phyloP scores from a whole-genome alignment of 768 basidiomycete species.

The Trametes punicea region DNA sequence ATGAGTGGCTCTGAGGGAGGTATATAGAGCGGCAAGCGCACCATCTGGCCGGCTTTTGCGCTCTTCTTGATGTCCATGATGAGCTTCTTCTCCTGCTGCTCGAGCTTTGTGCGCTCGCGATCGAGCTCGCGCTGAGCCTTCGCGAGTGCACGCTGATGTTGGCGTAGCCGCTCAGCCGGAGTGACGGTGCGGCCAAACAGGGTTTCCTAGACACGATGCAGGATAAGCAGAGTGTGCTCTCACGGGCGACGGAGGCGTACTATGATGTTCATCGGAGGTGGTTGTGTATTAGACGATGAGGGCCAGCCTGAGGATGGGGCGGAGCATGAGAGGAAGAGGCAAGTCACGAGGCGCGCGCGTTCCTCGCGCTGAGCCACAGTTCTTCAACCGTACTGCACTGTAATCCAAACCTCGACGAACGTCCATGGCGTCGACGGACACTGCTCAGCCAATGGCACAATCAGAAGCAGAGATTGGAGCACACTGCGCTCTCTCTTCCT shows the following conservation, averaged over 20 bases:
- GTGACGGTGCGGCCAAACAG: constrained; percentile 94
- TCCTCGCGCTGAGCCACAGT: too few relatives aligned
- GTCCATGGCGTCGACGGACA: neutral
- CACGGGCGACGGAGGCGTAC: too few relatives aligned
- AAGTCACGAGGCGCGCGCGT: neutral
- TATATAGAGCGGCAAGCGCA: constrained; percentile 33
- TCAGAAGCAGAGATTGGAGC: constrained; percentile 55
- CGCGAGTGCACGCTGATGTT: constrained; percentile 93
- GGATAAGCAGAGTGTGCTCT: constrained; percentile 6
- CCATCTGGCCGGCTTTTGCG: constrained; percentile 94
- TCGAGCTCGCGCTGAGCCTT: constrained; percentile 99
- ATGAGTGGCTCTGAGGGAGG: neutral
- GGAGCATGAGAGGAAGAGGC: neutral
- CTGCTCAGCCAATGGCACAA: constrained; percentile 24
- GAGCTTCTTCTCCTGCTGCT: constrained; percentile 96
- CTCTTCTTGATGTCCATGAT: constrained; percentile 94
- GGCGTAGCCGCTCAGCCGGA: constrained; percentile 93
- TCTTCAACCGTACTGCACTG: too few relatives aligned
- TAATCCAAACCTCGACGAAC: too few relatives aligned
- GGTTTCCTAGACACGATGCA: constrained; percentile 62
- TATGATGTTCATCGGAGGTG: constrained; percentile 67
- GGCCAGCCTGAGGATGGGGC: constrained; percentile 6
- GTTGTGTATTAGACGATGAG: neutral
- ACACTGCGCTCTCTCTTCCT: constrained; percentile 59
- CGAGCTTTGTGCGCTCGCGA: constrained; percentile 90